Evolutionary conservation across 2,329 filamentous ascomycete species (phyloP).

Genomic region (Beauveria brongniartii): DNA sequence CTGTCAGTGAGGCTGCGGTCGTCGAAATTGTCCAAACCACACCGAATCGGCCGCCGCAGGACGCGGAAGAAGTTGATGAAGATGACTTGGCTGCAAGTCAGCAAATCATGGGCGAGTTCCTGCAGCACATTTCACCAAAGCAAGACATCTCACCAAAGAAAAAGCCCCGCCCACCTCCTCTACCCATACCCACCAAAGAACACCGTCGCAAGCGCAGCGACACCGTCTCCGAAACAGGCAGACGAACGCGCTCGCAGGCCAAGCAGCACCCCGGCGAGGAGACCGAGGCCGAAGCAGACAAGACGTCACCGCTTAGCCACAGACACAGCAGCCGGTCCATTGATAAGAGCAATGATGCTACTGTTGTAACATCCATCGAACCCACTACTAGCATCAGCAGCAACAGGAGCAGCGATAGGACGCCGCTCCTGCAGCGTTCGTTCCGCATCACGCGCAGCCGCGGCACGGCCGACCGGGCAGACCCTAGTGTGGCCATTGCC

Average conservation of each 20-base stretch:
- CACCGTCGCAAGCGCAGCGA: slow-evolving; percentile 9
- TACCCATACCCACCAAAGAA: background rate
- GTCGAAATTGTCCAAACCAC: slow-evolving; percentile 13
- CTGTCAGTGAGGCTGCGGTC: slow-evolving; percentile 14
- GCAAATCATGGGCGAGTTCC: slow-evolving; percentile 23
- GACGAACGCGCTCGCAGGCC: slow-evolving; percentile 8
- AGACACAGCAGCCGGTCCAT: background rate
- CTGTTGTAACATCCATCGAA: background rate
- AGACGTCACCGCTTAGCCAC: slow-evolving; percentile 1
- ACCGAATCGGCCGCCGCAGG: background rate
- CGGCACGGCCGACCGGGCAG: slow-evolving; percentile 19
- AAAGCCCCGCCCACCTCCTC: background rate
- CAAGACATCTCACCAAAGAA: slow-evolving; percentile 15
- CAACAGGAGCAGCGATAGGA: slow-evolving; percentile 1
- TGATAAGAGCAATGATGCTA: background rate
- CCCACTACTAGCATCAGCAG: background rate
- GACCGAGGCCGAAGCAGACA: slow-evolving; percentile 21
- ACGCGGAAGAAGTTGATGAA: background rate
- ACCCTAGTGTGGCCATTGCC: slow-evolving; percentile 21
- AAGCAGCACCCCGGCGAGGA: slow-evolving; percentile 17
- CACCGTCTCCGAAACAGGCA: background rate
- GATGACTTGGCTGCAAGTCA: slow-evolving; percentile 16
- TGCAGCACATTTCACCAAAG: slow-evolving; percentile 19
- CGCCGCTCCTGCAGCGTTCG: slow-evolving; percentile 9
- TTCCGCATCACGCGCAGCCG: slow-evolving; percentile 20